Percentiles rank a stretch among this genome's conserved stretches.
Conservation (phyloP, 2,329 filamentous ascomycete genomes). For the Zarea fungicola region DNA sequence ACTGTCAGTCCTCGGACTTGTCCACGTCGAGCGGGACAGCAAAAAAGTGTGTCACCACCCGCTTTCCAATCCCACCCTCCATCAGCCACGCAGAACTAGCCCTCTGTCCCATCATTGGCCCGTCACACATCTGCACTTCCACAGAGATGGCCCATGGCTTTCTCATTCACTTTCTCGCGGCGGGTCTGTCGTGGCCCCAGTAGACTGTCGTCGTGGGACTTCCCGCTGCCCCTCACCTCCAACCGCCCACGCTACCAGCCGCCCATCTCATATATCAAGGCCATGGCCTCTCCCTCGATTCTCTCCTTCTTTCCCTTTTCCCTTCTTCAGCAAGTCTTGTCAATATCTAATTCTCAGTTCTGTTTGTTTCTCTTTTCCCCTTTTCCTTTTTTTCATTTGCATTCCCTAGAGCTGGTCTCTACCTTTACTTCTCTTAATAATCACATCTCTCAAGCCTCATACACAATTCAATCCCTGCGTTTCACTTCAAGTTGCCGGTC, state of each 20-base stretch:
- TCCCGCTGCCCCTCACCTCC: background rate
- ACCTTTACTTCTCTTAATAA: slow-evolving; percentile 30
- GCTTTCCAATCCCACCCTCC: slow-evolving; percentile 5
- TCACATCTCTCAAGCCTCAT: slow-evolving; percentile 25
- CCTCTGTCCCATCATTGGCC: slow-evolving; percentile 5
- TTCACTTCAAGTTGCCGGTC: slow-evolving; percentile 34
- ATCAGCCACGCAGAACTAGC: background rate
- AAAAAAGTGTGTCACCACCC: background rate
- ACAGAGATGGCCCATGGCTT: background rate
- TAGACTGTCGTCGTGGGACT: background rate
- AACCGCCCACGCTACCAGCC: background rate
- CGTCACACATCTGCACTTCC: background rate
- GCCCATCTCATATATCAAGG: slow-evolving; percentile 14
- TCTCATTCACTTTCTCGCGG: background rate
- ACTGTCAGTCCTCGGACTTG: too few relatives aligned
- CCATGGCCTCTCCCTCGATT: slow-evolving; percentile 29
- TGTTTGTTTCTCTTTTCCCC: slow-evolving; percentile 30
- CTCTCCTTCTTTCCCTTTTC: slow-evolving; percentile 35
- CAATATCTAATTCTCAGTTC: slow-evolving; percentile 36
- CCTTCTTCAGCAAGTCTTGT: slow-evolving; percentile 49
- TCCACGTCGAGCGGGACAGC: background rate
- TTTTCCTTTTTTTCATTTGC: slow-evolving; percentile 34
- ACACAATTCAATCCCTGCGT: slow-evolving; percentile 14
- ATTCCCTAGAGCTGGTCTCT: slow-evolving; percentile 52
- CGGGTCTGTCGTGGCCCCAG: background rate